Conservation (phyloP, 129 eudicot species). For the Sambucus nigra region DNA sequence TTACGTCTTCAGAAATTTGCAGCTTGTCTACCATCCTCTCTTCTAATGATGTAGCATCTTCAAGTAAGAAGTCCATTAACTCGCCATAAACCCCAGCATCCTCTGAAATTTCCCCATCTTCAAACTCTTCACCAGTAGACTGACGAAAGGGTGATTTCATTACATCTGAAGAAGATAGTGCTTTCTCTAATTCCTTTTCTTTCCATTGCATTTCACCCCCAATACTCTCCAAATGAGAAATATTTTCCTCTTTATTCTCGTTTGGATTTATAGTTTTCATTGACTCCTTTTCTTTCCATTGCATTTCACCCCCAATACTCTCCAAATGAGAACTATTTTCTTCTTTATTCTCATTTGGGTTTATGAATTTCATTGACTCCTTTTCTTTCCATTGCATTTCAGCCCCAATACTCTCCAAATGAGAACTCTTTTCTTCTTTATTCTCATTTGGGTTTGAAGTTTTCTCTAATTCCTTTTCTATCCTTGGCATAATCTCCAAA, state of each 20-base stretch:
- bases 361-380: too few relatives aligned
- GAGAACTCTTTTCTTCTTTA: too few relatives aligned
- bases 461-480: too few relatives aligned
- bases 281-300: too few relatives aligned
- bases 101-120: conserved; percentile 61
- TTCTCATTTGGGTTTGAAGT: too few relatives aligned
- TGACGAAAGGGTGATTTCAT: conserved; percentile 13
- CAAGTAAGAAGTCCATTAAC: conserved; percentile 20
- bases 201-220: conserved; percentile 20
- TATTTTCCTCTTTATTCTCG: neutral
- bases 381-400: too few relatives aligned
- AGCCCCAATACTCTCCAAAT: too few relatives aligned
- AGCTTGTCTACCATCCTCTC: conserved; percentile 16
- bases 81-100: conserved; percentile 14
- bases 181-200: conserved; percentile 21
- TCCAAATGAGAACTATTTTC: too few relatives aligned
- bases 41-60: conserved; percentile 13
- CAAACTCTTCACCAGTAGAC: conserved; percentile 32
- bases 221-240: neutral
- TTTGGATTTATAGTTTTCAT: too few relatives aligned
- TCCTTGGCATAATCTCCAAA: too few relatives aligned
- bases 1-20: conserved; percentile 9
- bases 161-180: conserved; percentile 5
- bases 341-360: too few relatives aligned
- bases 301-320: too few relatives aligned